Base-by-base conservation (phyloP, 139 green algal species). In the Gonium pectorale region DNA sequence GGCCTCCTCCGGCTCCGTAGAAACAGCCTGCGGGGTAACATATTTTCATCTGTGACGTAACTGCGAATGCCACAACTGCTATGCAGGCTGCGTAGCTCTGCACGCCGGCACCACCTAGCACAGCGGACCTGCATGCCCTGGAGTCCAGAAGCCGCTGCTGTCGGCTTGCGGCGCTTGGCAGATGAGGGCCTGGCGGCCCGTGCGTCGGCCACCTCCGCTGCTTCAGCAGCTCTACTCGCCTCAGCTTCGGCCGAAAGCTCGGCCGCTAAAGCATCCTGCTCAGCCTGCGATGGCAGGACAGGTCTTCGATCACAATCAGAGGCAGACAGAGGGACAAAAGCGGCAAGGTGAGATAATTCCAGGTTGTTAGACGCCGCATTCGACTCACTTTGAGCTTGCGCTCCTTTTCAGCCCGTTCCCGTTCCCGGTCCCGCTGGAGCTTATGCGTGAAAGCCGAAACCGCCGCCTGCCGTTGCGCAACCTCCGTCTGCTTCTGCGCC, bases 121-220 rank as follows among this genome's bases (percentile, higher is more conserved):
- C 49, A 13, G 49, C 37, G n/a, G 24, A 83, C 77, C 77, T 83
- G 77, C 29, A 83, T 38, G 33, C 64, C 77, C 6, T 83, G 35
- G 21, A 83, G 41, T 2, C 17, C 77, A n/a, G 62, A 19, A 26
- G 63, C 63, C 22, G 27, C 5, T 22, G 21, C 59, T 17, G 33
- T 44, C 2, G 75, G 31, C 33, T 60, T 59, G 41, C 63, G 72
- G 24, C 60, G 63, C 63, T 70, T 66, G 49, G 56, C 29, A 4
- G 64, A 35, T 29, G 33, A 3, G 4, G 79, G 33, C 46, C 13
- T 59, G 5, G 27, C 19, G 5, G 67, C 37, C 1, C 46, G 35
- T 9, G 59, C 79, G 2, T 26, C 4, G 5, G 64, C 43, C 0
- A 85, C 79, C 35, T 77, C 35, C 22, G 46, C 49, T 0, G 64